Base-by-base conservation (phyloP, 768 basidiomycete species). In the Xerocomellus intermedius region DNA sequence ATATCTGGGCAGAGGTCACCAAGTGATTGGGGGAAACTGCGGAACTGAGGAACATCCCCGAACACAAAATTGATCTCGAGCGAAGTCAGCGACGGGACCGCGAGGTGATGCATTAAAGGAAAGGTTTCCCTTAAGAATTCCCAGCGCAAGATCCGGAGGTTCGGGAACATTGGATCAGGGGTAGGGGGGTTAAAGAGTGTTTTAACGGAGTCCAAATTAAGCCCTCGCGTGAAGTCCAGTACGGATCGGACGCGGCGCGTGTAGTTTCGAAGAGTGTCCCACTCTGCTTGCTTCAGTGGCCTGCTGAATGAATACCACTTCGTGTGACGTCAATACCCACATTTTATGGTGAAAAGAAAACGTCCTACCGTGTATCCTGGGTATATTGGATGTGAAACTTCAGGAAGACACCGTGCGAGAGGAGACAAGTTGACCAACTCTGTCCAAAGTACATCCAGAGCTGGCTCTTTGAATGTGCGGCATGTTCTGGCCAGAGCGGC, bases 31-130 rank as follows among this genome's bases (percentile, higher is more conserved):
- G 62, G 62, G 39, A 60, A 60, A 24, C 46, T 63, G 30, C 50
- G 62, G 19, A 63, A 61, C 3, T 62, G 36, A 21, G 62, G 62
- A 13, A 46, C 28, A 14, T 63, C 62, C 9, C 62, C 61, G 14
- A 60, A 60, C 14, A 63, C 54, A 30, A 63, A 61, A 17, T 63
- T 54, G 38, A 64, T 61, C 12, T 64, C 58, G 42, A 64, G 54
- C 22, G 62, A 64, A 4, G 58, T 64, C 14, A 63, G 28, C 13
- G 58, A 43, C 4, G 49, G 10, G 28, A 56, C 62, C 2, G 62
- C 52, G 4, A 63, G 26, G 19, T 63, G 61, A 42, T 42, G 44
- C 54, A 64, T 60, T 4, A 63, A 17, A 7, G 57, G 53, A 22
- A 63, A 63, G 0, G 61, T 52, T 24, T 60, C 58, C 35, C 36